Conservation (phyloP, 164 flowering plant species). For the Malania oleifera region DNA sequence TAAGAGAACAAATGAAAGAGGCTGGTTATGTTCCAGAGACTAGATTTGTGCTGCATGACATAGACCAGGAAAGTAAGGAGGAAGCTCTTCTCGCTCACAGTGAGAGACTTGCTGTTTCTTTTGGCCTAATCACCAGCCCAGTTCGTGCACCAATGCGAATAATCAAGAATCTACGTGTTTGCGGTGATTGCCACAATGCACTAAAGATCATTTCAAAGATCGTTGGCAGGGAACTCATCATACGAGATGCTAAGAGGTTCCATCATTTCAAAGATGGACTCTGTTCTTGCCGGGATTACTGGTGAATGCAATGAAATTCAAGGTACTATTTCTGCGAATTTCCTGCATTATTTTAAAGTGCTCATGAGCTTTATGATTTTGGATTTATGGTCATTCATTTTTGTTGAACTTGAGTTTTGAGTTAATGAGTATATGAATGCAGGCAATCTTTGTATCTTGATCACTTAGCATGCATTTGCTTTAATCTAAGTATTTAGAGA, state of each 20-base stretch:
- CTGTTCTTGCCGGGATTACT: slow-evolving; percentile 51
- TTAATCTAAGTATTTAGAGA: too few relatives aligned
- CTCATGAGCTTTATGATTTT: neutral
- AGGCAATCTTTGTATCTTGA: too few relatives aligned
- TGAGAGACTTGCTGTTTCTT: slow-evolving; percentile 59
- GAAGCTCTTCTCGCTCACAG: slow-evolving; percentile 67
- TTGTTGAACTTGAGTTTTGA: neutral
- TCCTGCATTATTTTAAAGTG: neutral
- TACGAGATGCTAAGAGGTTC: slow-evolving; percentile 57
- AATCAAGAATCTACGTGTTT: slow-evolving; percentile 64
- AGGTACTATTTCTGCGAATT: neutral
- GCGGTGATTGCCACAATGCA: slow-evolving; percentile 63
- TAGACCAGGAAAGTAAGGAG: slow-evolving; percentile 65
- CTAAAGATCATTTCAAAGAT: slow-evolving; percentile 45
- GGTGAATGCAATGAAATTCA: slow-evolving; percentile 26
- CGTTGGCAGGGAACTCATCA: slow-evolving; percentile 45
- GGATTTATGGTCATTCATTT: neutral
- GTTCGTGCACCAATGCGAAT: slow-evolving; percentile 50
- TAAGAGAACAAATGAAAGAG: slow-evolving; percentile 56
- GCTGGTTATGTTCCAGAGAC: slow-evolving; percentile 63
- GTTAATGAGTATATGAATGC: too few relatives aligned
- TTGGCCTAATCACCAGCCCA: slow-evolving; percentile 41
- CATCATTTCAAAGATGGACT: slow-evolving; percentile 54
- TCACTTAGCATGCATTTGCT: too few relatives aligned
- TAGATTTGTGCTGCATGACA: slow-evolving; percentile 57